A percentile compares a stretch with the other conserved stretches of the same genome.
phyloP scores from a whole-genome alignment of 108 stramenopile species.

The Hondaea fermentalgiana region DNA sequence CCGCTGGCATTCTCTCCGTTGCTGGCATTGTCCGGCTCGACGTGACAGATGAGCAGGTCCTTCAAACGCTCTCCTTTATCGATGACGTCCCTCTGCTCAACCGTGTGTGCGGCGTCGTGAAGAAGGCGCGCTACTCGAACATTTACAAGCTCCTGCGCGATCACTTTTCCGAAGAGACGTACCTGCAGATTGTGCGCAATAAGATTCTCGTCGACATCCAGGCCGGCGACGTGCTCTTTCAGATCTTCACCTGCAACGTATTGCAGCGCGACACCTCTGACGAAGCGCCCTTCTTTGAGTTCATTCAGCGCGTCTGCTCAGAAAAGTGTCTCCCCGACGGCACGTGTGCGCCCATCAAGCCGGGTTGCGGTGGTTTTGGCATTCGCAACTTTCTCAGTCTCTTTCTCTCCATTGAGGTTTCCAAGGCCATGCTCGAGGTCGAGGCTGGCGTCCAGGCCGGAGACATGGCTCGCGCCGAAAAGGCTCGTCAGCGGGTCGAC shows the following conservation, averaged over 20 bases:
- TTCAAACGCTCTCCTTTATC: constrained; percentile 36
- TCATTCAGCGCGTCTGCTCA: constrained; percentile 73
- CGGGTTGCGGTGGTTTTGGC: constrained; percentile 77
- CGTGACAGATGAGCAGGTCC: not conserved
- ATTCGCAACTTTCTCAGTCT: constrained; percentile 77
- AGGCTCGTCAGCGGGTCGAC: constrained; percentile 35
- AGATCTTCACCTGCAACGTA: constrained; percentile 75
- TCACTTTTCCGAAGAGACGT: constrained; percentile 60
- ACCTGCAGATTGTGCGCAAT: constrained; percentile 66
- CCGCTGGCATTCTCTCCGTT: constrained; percentile 43
- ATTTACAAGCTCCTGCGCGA: constrained; percentile 39
- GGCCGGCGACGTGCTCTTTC: constrained; percentile 66
- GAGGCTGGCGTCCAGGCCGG: constrained; percentile 40
- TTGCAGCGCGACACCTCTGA: constrained; percentile 57
- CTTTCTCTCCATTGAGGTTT: constrained; percentile 74
- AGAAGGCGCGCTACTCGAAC: constrained; percentile 53
- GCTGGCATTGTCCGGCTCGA: constrained; percentile 53
- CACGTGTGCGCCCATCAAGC: constrained; percentile 33
- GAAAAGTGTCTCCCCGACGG: constrained; percentile 17
- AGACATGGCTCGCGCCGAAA: not conserved
- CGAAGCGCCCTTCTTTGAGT: constrained; percentile 78
- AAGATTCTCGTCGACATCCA: constrained; percentile 77
- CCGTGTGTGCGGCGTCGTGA: constrained; percentile 25
- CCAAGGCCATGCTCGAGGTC: constrained; percentile 66
- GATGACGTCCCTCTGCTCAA: not conserved